These are phyloP conservation scores for Diatrype stigma DNA, from an alignment of 2,329 filamentous ascomycete species.

Conservation along the genomic window DNA sequence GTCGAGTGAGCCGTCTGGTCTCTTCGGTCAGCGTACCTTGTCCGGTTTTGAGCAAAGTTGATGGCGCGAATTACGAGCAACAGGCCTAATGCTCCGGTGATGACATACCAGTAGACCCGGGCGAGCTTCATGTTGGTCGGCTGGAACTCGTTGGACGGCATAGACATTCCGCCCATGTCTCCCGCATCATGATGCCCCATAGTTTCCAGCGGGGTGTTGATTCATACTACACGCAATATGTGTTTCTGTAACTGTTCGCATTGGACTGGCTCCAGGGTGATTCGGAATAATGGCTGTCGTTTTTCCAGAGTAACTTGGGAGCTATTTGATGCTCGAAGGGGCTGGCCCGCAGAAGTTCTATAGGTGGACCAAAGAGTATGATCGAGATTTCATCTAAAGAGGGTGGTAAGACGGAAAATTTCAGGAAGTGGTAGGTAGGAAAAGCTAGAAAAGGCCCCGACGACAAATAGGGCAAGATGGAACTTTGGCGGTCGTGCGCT, in stretches of 20 bases:
- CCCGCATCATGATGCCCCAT: slow-evolving; percentile 18
- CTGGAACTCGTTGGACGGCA: slow-evolving; percentile 34
- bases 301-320: no score
- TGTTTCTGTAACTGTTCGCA: neutral
- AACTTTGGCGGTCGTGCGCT: no score
- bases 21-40: slow-evolving; percentile 32
- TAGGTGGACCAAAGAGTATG: no score
- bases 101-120: slow-evolving; percentile 55
- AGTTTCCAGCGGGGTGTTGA: slow-evolving; percentile 2
- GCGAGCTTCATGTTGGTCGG: slow-evolving; percentile 48
- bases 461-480: no score
- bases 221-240: neutral
- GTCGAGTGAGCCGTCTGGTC: neutral
- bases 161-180: slow-evolving; percentile 26
- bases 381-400: no score
- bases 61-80: slow-evolving; percentile 38
- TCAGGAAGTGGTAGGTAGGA: no score
- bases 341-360: no score
- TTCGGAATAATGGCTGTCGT: no score
- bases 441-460: no score
- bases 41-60: slow-evolving; percentile 37
- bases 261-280: no score
- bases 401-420: no score
- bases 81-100: slow-evolving; percentile 44
- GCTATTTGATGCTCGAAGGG: no score